Base-by-base conservation (phyloP, 805 yeast genomes). In the Cyberlindnera subsufficiens region DNA sequence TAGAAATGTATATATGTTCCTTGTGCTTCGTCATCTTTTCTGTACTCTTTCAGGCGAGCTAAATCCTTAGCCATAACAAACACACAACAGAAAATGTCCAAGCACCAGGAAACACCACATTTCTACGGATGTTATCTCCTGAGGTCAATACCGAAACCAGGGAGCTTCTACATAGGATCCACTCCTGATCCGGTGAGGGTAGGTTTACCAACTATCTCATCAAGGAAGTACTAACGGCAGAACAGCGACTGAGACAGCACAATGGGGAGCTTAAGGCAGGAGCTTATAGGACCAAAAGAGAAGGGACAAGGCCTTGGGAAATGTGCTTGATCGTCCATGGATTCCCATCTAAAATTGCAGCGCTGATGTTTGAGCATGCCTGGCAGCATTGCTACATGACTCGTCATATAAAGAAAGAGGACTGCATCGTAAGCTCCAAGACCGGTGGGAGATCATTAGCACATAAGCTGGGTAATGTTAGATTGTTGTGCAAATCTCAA, bases 291-390 rank as follows among this genome's bases (percentile, higher is more conserved):
- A 86, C 96, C 0, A 79, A 71, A 50, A 63, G 67, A 38, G 58
- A 60, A 14, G 80, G 79, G 0, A 69, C 67, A 30, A 61, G 91
- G 41, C 96, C 95, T 0, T 86, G 96, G 96, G 75, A 71, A 44
- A 78, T 82, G 81, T 58, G 72, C 0, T 46, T 76, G 42, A 52
- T 80, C 3, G 83, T 87, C 0, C 68, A 82, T 53, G 89, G 90
- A 3, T 86, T 87, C 55, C 87, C 87, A 0, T 76, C 79, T 6
- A 78, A 76, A 46, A 68, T 80, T 3, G 62, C 81, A 3, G 95
- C 95, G 0, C 61, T 87, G 40, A 90, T 80, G 47, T 86, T 86
- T 60, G 96, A 87, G 54, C 89, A 84, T 61, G 90, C 95, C 1
- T 82, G 86, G 77, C 95, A 86, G 52, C 93, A 86, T 59, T 67